phyloP scores from a whole-genome alignment of 1,284 basidiomycete species.

The Quambalaria eucalypti region DNA sequence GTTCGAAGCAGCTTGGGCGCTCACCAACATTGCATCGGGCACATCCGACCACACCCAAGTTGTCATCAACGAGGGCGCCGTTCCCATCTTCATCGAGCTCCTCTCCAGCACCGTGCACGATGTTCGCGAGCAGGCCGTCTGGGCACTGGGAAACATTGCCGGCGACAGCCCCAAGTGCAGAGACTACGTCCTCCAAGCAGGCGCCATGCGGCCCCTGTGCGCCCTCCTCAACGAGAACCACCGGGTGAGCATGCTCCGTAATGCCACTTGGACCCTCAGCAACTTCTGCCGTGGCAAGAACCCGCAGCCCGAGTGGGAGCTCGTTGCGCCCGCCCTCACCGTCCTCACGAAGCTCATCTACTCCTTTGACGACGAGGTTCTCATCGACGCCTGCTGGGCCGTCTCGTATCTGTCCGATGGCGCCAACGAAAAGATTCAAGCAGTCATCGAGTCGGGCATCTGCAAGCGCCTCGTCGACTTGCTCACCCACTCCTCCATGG shows the following conservation, averaged over 20 bases:
- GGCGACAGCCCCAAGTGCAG: slow-evolving; percentile 45
- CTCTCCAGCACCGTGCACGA: slow-evolving; percentile 43
- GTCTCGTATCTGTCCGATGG: slow-evolving; percentile 99
- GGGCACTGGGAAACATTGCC: slow-evolving; percentile 46
- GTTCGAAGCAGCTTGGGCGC: slow-evolving; percentile 99
- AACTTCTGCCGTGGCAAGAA: slow-evolving; percentile 47
- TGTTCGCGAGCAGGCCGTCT: slow-evolving; percentile 46
- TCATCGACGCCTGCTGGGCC: slow-evolving; percentile 99
- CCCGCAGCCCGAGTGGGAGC: slow-evolving; percentile 43
- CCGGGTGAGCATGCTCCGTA: slow-evolving; percentile 46
- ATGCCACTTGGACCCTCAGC: slow-evolving; percentile 46
- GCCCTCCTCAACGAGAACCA: slow-evolving; percentile 45
- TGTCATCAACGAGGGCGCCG: slow-evolving; percentile 86
- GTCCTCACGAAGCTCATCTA: slow-evolving; percentile 97
- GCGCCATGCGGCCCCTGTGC: slow-evolving; percentile 40
- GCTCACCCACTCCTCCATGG: slow-evolving; percentile 88
- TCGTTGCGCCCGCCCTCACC: slow-evolving; percentile 73
- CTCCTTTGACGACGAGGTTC: slow-evolving; percentile 95
- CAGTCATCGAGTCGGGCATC: slow-evolving; percentile 96
- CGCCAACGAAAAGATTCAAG: slow-evolving; percentile 99
- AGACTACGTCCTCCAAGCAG: slow-evolving; percentile 40
- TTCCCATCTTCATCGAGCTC: slow-evolving; percentile 77
- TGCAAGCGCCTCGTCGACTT: slow-evolving; percentile 94
- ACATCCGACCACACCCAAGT: slow-evolving; percentile 98
- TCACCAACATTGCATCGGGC: slow-evolving; percentile 99